These are phyloP conservation scores for Boletus subcaerulescens DNA, from an alignment of 768 basidiomycete genomes.

Conservation along the genomic window DNA sequence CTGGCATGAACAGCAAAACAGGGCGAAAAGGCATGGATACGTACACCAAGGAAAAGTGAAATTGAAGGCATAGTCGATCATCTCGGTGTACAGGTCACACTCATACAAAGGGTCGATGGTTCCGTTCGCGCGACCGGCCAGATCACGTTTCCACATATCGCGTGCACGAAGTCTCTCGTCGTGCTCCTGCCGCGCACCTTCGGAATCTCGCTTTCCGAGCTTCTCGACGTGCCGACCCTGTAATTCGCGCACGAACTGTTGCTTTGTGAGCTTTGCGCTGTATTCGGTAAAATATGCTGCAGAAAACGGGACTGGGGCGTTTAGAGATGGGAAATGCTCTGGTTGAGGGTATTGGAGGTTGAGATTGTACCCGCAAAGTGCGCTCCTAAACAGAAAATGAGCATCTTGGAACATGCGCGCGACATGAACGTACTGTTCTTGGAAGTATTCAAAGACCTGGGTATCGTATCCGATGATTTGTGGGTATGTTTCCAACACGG, in stretches of 20 bases:
- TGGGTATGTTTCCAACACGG: conserved; percentile 68
- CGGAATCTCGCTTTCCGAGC: conserved; percentile 8
- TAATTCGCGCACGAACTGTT: conserved; percentile 8
- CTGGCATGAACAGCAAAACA: background rate
- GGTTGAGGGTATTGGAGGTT: conserved; percentile 68
- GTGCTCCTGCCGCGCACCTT: conserved; percentile 10
- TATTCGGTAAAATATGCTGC: background rate
- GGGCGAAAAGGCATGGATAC: conserved; percentile 3
- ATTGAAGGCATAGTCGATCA: conserved; percentile 68
- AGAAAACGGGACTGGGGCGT: background rate
- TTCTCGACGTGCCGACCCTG: conserved; percentile 2
- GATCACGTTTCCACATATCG: conserved; percentile 43
- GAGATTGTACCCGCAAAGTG: conserved; percentile 64
- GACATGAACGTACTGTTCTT: conserved; percentile 50
- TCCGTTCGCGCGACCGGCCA: conserved; percentile 49
- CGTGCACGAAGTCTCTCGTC: conserved; percentile 18
- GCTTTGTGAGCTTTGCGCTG: conserved; percentile 1
- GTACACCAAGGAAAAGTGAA: conserved; percentile 62
- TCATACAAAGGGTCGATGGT: conserved; percentile 60
- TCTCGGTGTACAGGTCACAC: conserved; percentile 58
- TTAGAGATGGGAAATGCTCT: conserved; percentile 42
- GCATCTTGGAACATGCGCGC: background rate
- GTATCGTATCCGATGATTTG: conserved; percentile 71
- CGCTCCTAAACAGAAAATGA: conserved; percentile 37
- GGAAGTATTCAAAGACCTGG: conserved; percentile 66